phyloP scores from a whole-genome alignment of 768 basidiomycete genomes.

The Rhodocollybia butyracea region DNA sequence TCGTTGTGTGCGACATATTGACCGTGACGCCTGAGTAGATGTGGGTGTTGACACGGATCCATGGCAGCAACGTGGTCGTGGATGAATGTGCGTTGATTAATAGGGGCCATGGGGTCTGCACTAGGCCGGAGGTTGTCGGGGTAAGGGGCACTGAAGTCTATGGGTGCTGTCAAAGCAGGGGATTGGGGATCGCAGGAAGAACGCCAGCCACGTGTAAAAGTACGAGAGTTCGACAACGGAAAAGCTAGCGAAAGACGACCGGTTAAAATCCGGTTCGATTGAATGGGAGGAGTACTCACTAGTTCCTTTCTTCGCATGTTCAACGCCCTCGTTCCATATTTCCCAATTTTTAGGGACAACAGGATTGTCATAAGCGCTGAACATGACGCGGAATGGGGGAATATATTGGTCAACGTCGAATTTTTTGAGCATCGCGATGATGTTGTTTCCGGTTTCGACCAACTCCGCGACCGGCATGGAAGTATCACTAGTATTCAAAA shows the following conservation, averaged over 20 bases:
- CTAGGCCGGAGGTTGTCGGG: conserved; percentile 17
- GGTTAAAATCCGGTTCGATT: background rate
- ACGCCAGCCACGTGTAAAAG: conserved; percentile 12
- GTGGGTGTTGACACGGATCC: conserved; percentile 48
- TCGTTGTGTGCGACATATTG: conserved; percentile 45
- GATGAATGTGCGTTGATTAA: conserved; percentile 41
- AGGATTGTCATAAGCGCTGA: conserved; percentile 50
- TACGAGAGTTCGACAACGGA: background rate
- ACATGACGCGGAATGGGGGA: conserved; percentile 47
- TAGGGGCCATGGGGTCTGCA: background rate
- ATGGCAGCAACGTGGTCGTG: conserved; percentile 44
- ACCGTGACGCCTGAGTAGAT: conserved; percentile 45
- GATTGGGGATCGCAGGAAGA: conserved; percentile 10
- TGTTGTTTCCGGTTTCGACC: conserved; percentile 25
- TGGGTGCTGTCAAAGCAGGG: conserved; percentile 12
- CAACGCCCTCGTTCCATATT: background rate
- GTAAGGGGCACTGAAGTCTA: conserved; percentile 33
- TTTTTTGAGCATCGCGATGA: conserved; percentile 34
- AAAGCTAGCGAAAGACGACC: conserved; percentile 1
- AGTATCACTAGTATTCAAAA: background rate
- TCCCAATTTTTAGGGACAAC: conserved; percentile 30
- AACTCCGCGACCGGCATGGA: conserved; percentile 21
- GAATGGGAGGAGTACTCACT: background rate
- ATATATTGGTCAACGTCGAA: conserved; percentile 34
- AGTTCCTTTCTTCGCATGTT: background rate